Conservation (phyloP, 2,329 filamentous ascomycete species). For the Aspergillus felis region DNA sequence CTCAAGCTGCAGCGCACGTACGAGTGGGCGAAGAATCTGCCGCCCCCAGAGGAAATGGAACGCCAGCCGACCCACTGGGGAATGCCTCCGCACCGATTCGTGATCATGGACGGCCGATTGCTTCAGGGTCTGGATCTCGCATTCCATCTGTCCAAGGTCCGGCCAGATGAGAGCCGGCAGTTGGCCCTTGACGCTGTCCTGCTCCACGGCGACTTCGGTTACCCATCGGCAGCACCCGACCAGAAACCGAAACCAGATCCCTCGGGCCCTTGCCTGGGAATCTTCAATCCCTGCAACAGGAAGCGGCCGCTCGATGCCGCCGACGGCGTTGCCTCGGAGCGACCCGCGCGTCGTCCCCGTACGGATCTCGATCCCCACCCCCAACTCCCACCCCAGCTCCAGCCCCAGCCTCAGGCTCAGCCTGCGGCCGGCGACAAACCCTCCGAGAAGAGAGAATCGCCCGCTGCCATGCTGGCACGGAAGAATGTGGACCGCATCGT, state of each 20-base stretch:
- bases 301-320: slow-evolving; percentile 14
- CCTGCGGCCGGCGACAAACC: slow-evolving; percentile 3
- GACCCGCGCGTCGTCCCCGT: slow-evolving; percentile 11
- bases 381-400: background rate
- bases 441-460: slow-evolving; percentile 1
- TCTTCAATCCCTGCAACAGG: background rate
- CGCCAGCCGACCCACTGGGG: background rate
- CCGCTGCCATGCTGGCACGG: background rate
- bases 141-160: background rate
- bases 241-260: background rate
- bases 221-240: background rate
- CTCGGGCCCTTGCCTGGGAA: background rate
- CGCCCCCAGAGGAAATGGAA: slow-evolving; percentile 9
- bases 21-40: slow-evolving; percentile 10
- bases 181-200: background rate
- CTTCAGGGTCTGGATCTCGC: background rate
- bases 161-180: background rate
- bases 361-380: background rate
- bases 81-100: background rate
- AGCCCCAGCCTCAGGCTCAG: background rate
- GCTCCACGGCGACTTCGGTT: background rate
- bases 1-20: slow-evolving; percentile 7
- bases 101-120: background rate
- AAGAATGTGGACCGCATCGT: background rate
- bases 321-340: slow-evolving; percentile 4